Conservation (phyloP, 352 stramenopile species). For the Nothophytophthora sp. region DNA sequence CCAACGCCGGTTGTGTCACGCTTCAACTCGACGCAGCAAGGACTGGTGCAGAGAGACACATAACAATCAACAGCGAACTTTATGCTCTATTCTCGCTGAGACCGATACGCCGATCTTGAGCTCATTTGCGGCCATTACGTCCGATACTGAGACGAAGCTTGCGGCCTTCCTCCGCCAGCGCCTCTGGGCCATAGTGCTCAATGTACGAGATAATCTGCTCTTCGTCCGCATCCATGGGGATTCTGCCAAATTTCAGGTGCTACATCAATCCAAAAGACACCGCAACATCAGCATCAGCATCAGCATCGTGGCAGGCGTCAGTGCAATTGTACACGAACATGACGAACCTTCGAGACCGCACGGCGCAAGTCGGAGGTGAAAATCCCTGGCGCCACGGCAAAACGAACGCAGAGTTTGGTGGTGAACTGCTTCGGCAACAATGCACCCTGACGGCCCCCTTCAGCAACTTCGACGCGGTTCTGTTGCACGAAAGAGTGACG, state of each 20-base stretch:
- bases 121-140: conserved; percentile 21
- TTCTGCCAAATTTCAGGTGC: conserved; percentile 62
- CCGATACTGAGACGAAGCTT: conserved; percentile 60
- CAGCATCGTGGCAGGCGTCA: no score
- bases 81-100: conserved; percentile 7
- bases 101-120: conserved; percentile 1
- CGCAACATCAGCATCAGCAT: conserved; percentile 14
- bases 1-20: no score
- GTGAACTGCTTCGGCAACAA: conserved; percentile 76
- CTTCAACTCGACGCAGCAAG: no score
- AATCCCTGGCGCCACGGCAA: conserved; percentile 66
- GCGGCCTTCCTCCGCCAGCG: conserved; percentile 60
- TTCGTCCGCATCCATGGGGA: conserved; percentile 55
- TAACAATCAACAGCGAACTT: no score
- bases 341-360: conserved; percentile 57
- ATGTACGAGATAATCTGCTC: conserved; percentile 67
- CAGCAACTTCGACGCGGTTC: conserved; percentile 41
- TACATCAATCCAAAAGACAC: conserved; percentile 21
- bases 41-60: no score
- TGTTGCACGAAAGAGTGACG: conserved; percentile 51
- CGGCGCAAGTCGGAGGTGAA: conserved; percentile 72
- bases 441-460: conserved; percentile 45
- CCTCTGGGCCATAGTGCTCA: conserved; percentile 44
- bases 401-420: conserved; percentile 78
- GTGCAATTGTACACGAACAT: neutral